phyloP scores from a whole-genome alignment of 441 rosid genomes.

The Manihot esculenta region DNA sequence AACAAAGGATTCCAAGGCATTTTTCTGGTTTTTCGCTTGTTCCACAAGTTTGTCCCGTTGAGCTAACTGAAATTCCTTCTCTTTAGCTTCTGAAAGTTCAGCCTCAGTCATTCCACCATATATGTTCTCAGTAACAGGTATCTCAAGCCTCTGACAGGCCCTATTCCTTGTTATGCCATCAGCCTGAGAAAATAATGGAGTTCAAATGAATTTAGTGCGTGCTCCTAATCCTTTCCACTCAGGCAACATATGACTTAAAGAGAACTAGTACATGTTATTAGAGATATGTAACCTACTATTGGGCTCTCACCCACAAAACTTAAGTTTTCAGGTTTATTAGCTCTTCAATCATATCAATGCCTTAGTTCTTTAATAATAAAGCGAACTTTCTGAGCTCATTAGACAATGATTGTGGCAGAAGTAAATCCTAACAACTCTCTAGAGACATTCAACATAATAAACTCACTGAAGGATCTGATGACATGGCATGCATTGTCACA shows the following conservation, averaged over 20 bases:
- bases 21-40: slow-evolving; percentile 52
- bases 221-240: neutral
- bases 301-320: neutral
- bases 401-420: neutral
- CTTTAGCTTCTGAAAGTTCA: slow-evolving; percentile 47
- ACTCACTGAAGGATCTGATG: slow-evolving; percentile 41
- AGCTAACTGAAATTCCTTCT: slow-evolving; percentile 47
- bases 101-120: slow-evolving; percentile 43
- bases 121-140: slow-evolving; percentile 44
- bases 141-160: slow-evolving; percentile 32
- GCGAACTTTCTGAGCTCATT: slow-evolving; percentile 4
- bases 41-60: slow-evolving; percentile 50
- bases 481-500: slow-evolving; percentile 19
- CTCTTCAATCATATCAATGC: no score
- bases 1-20: slow-evolving; percentile 62
- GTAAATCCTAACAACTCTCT: neutral
- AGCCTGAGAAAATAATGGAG: slow-evolving; percentile 33
- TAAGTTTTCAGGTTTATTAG: no score
- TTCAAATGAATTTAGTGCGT: neutral
- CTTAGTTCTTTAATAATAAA: no score
- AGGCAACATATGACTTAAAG: neutral
- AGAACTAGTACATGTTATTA: neutral
- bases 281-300: neutral
- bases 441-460: neutral
- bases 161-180: slow-evolving; percentile 30